phyloP scores from a whole-genome alignment of 257 asterid genomes.

The Mitragyna speciosa region DNA sequence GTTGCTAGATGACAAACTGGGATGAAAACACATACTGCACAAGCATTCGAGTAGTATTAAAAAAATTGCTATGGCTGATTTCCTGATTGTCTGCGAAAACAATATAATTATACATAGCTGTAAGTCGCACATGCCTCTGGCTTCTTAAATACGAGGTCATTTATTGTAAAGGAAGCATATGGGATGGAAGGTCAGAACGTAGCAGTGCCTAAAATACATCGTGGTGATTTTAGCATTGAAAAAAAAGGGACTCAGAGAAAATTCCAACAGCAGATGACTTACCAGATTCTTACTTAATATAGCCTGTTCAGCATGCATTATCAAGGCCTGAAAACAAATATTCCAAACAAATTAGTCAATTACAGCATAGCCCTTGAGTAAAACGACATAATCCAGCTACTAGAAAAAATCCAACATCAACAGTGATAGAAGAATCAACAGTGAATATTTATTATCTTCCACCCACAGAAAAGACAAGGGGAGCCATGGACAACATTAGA shows the following conservation, averaged over 20 bases:
- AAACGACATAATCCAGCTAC: background rate
- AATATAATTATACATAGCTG: background rate
- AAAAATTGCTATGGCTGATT: background rate
- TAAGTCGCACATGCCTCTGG: conserved; percentile 67
- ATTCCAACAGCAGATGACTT: conserved; percentile 13
- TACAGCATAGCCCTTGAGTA: background rate
- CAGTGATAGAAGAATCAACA: background rate
- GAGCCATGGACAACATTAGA: background rate
- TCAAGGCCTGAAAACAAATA: conserved; percentile 55
- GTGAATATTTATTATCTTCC: background rate
- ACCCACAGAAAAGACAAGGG: background rate
- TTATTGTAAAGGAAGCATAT: conserved; percentile 82
- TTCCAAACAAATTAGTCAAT: conserved; percentile 7
- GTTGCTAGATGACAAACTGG: background rate
- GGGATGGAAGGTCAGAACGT: conserved; percentile 88
- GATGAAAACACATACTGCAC: background rate
- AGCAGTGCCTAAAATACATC: conserved; percentile 60
- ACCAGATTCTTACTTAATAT: conserved; percentile 81
- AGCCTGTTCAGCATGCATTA: conserved; percentile 81
- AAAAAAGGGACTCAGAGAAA: background rate
- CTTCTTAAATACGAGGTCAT: conserved; percentile 62
- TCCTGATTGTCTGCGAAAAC: background rate
- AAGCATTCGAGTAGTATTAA: background rate
- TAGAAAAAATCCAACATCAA: background rate
- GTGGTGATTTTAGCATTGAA: conserved; percentile 1